These are phyloP conservation scores for Tubosaeta sp. DNA, from an alignment of 768 basidiomycete species.

Conservation along the genomic window DNA sequence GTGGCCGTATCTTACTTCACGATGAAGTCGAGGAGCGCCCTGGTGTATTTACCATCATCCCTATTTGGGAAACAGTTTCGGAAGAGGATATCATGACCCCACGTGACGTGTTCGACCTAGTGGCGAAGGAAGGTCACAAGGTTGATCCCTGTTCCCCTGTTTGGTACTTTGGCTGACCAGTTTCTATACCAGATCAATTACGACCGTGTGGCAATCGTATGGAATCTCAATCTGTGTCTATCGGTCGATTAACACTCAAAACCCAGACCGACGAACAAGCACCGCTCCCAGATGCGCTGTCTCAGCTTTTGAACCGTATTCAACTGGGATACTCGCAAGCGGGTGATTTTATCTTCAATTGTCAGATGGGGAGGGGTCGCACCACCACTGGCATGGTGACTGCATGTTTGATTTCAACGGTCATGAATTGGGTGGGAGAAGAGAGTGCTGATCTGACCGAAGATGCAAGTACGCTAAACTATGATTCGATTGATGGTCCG, in stretches of 20 bases:
- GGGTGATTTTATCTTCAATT: slow-evolving; percentile 89
- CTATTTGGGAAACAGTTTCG: slow-evolving; percentile 87
- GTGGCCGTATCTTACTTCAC: slow-evolving; percentile 82
- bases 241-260: slow-evolving; percentile 4
- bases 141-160: slow-evolving; percentile 22
- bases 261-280: slow-evolving; percentile 95
- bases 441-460: slow-evolving; percentile 36
- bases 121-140: slow-evolving; percentile 72
- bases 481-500: slow-evolving; percentile 73
- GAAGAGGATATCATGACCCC: slow-evolving; percentile 86
- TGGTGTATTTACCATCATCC: slow-evolving; percentile 85
- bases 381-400: slow-evolving; percentile 98
- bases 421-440: slow-evolving; percentile 52
- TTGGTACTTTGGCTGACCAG: slow-evolving; percentile 1
- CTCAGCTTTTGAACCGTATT: slow-evolving; percentile 73
- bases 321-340: slow-evolving; percentile 51
- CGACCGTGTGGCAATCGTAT: slow-evolving; percentile 83
- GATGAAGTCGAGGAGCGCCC: slow-evolving; percentile 95
- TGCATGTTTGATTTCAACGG: slow-evolving; percentile 80
- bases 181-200: slow-evolving; percentile 63
- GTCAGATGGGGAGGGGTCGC: slow-evolving; percentile 89
- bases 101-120: slow-evolving; percentile 72
- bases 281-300: slow-evolving; percentile 83
- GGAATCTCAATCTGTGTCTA: slow-evolving; percentile 20
- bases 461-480: slow-evolving; percentile 39